These are phyloP conservation scores for Daldinia eschscholtzii DNA, from an alignment of 2,329 filamentous ascomycete species.

Conservation along the genomic window DNA sequence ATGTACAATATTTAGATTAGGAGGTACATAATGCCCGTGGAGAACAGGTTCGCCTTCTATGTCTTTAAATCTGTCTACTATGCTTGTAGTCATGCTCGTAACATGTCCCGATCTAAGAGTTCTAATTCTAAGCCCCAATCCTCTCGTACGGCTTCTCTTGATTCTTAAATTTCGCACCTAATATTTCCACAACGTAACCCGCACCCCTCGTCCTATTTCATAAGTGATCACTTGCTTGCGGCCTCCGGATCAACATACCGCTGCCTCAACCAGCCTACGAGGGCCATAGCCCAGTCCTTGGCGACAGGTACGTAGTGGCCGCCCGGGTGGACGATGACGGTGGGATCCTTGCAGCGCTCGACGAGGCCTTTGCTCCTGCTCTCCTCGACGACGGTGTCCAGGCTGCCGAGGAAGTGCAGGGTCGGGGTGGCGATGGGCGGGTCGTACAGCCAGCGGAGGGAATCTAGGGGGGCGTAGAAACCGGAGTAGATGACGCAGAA, in stretches of 20 bases:
- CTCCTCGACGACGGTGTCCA: conserved; percentile 93
- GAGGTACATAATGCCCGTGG: conserved; percentile 41
- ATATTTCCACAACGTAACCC: not conserved
- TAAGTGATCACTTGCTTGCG: conserved; percentile 39
- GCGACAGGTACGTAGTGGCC: conserved; percentile 90
- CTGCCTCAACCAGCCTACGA: conserved; percentile 68
- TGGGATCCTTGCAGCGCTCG: conserved; percentile 69
- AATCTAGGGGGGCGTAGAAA: conserved; percentile 65
- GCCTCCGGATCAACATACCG: conserved; percentile 39
- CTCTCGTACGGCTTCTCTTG: not conserved
- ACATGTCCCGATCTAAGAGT: conserved; percentile 7
- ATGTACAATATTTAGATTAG: conserved; percentile 52
- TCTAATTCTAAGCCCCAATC: conserved; percentile 15
- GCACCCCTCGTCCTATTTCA: not conserved
- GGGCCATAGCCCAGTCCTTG: conserved; percentile 82
- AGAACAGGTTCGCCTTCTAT: conserved; percentile 45
- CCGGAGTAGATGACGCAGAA: conserved; percentile 76
- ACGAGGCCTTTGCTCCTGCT: conserved; percentile 74
- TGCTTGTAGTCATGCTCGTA: conserved; percentile 12
- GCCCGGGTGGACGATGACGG: conserved; percentile 80
- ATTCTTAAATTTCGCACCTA: not conserved
- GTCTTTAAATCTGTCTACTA: conserved; percentile 7
- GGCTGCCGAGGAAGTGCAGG: conserved; percentile 83
- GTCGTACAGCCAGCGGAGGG: conserved; percentile 51
- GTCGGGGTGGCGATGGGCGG: conserved; percentile 75